phyloP scores from a whole-genome alignment of 176 grass and related monocot genomes.

The Melocanna baccifera region DNA sequence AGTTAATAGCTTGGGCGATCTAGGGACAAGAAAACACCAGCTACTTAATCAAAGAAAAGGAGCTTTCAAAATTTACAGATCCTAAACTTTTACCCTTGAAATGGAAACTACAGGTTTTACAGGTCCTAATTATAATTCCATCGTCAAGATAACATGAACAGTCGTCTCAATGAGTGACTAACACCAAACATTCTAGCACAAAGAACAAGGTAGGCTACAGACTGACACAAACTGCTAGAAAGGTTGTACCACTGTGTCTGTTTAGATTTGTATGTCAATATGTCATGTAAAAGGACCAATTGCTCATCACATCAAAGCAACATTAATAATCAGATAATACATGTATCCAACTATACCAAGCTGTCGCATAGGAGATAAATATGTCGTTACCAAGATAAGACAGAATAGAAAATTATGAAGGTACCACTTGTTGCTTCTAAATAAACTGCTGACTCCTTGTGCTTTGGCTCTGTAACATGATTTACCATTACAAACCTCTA shows the following conservation, averaged over 20 bases:
- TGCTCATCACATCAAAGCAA: neutral
- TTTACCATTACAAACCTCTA: neutral
- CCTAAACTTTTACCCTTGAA: neutral
- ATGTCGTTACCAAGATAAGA: neutral
- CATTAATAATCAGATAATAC: neutral
- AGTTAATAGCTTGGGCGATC: neutral
- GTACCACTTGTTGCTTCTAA: neutral
- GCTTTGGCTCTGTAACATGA: neutral
- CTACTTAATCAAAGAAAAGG: neutral
- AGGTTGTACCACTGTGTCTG: neutral
- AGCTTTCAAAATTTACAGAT: too few species aligned
- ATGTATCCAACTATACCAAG: neutral
- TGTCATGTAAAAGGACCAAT: neutral
- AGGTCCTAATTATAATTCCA: neutral
- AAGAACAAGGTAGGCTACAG: neutral
- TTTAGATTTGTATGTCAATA: neutral
- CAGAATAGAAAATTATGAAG: neutral
- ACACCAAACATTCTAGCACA: neutral
- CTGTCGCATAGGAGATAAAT: neutral
- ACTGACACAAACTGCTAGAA: neutral
- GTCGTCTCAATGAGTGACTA: neutral
- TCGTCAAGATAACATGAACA: neutral
- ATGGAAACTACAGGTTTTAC: neutral
- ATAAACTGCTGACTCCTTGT: neutral
- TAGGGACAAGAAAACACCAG: neutral